Percentiles rank a stretch among this genome's conserved stretches.
Conservation (phyloP, 495 filamentous ascomycete species). For the Penicillium ucsense region DNA sequence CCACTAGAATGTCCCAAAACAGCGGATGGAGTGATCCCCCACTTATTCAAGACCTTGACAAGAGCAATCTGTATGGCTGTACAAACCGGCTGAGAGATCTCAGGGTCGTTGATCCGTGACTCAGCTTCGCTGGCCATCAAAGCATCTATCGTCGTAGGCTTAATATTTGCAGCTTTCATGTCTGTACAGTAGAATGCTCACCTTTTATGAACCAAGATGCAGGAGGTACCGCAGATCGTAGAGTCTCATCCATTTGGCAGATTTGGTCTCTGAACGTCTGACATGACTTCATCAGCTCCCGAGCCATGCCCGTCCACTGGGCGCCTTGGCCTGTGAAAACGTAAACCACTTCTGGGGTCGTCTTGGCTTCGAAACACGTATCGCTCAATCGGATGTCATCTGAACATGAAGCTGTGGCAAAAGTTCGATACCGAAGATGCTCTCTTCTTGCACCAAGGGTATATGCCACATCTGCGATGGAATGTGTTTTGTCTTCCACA, state of each 20-base stretch:
- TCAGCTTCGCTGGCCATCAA: not conserved
- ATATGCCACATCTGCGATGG: conserved; percentile 5
- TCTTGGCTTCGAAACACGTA: not conserved
- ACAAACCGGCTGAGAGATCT: conserved; percentile 30
- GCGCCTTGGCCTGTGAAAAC: conserved; percentile 65
- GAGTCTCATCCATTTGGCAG: not conserved
- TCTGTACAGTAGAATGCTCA: not conserved
- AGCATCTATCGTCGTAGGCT: not conserved
- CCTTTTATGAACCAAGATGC: conserved; percentile 2
- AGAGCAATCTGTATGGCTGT: conserved; percentile 44
- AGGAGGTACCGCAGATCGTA: not conserved
- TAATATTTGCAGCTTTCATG: not conserved
- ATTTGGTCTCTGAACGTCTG: conserved; percentile 17
- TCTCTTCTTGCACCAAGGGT: conserved; percentile 6
- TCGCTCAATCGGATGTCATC: not conserved
- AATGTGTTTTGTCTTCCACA: not conserved
- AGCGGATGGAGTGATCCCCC: conserved; percentile 34
- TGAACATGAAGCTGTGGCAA: not conserved
- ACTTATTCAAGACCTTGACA: conserved; percentile 34
- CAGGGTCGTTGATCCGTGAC: conserved; percentile 7
- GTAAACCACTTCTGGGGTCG: conserved; percentile 35
- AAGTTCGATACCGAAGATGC: conserved; percentile 5
- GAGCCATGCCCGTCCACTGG: conserved; percentile 40
- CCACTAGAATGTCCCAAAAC: conserved; percentile 55
- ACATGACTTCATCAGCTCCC: conserved; percentile 17